Percentiles rank a stretch among this genome's conserved stretches.
Evolutionary conservation across 2,329 filamentous ascomycete genomes (phyloP).

Genomic region (Fusarium buharicum): DNA sequence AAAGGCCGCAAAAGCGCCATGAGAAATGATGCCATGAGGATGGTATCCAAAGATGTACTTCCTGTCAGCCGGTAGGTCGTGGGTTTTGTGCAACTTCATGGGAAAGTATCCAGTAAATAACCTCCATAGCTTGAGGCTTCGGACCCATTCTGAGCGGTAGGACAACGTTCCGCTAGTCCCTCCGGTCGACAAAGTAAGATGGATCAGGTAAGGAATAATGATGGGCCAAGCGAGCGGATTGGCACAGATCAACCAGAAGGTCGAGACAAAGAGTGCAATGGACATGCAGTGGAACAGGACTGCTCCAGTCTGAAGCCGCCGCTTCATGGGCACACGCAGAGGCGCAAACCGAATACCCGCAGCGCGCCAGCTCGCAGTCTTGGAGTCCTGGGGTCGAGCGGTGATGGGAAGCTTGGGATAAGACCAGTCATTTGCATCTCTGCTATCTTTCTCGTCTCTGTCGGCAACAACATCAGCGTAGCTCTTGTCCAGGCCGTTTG

Average conservation of each 20-base stretch:
- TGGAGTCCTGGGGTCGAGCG: conserved; percentile 32
- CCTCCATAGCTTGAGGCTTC: conserved; percentile 81
- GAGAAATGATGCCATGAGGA: conserved; percentile 95
- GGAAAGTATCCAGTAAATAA: conserved; percentile 95
- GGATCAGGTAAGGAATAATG: conserved; percentile 79
- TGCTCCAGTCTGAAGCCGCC: conserved; percentile 80
- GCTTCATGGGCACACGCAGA: conserved; percentile 74
- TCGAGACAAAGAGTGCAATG: conserved; percentile 75
- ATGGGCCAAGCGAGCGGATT: conserved; percentile 93
- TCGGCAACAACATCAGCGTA: conserved; percentile 39
- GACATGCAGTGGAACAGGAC: conserved; percentile 78
- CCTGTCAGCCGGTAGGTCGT: conserved; percentile 78
- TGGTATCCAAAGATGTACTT: conserved; percentile 99
- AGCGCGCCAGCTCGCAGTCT: conserved; percentile 50
- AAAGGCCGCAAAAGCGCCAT: conserved; percentile 94
- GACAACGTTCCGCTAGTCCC: conserved; percentile 79
- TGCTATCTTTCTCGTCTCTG: conserved; percentile 15
- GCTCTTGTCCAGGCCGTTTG: conserved; percentile 23
- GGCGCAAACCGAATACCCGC: conserved; percentile 85
- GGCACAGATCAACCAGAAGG: conserved; percentile 91
- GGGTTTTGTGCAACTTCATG: conserved; percentile 84
- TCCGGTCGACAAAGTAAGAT: conserved; percentile 82
- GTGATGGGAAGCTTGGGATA: conserved; percentile 47
- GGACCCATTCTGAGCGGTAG: conserved; percentile 78
- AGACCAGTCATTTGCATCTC: conserved; percentile 25